Percentiles rank a stretch among this genome's conserved stretches.
Conservation (phyloP, 805 yeast species). For the Saturnispora sanitii region DNA sequence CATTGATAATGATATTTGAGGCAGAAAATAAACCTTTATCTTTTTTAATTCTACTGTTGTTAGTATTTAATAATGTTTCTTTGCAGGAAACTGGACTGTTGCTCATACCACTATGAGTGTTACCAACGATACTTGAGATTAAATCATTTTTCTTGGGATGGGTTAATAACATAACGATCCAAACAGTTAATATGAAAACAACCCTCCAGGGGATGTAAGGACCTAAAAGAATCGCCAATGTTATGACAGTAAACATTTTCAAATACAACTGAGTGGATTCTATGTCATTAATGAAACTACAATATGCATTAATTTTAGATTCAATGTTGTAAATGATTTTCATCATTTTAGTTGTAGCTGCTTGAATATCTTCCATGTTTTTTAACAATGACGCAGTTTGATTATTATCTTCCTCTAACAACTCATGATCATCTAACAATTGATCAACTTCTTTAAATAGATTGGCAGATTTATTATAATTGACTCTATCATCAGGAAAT, state of each 20-base stretch:
- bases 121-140: conserved; percentile 2
- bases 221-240: conserved; percentile 33
- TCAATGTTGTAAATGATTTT: conserved; percentile 42
- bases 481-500: conserved; percentile 11
- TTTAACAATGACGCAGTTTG: conserved; percentile 27
- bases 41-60: not conserved
- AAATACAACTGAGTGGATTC: conserved; percentile 52
- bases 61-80: too few relatives aligned
- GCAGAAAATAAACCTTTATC: not conserved
- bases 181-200: conserved; percentile 45
- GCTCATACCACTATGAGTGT: not conserved
- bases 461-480: not conserved
- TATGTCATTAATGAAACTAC: conserved; percentile 63
- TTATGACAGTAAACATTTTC: conserved; percentile 31
- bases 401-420: conserved; percentile 24
- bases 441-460: conserved; percentile 6
- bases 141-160: conserved; percentile 46
- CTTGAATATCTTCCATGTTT: conserved; percentile 68
- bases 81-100: too few relatives aligned
- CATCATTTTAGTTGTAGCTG: conserved; percentile 46
- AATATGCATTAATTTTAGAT: conserved; percentile 46
- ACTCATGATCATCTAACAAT: conserved; percentile 11
- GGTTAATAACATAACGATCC: conserved; percentile 41
- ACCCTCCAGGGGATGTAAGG: conserved; percentile 56
- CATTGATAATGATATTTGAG: conserved; percentile 46